A percentile compares a stretch with the other conserved stretches of the same genome.
Conservation (phyloP, 2,329 filamentous ascomycete genomes). For the Alternaria infectoria region DNA sequence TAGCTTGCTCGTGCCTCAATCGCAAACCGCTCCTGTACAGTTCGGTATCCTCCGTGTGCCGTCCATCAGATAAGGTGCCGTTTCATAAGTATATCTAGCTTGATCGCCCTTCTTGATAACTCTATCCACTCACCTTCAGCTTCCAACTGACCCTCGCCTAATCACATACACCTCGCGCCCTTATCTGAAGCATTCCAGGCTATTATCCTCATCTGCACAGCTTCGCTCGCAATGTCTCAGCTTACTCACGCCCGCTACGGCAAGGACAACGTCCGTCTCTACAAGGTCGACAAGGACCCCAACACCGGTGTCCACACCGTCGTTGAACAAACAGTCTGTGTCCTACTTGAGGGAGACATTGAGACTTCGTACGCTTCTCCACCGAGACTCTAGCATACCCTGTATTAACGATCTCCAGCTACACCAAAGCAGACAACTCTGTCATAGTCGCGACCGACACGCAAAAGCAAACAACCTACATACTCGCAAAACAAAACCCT, state of each 20-base stretch:
- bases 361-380: constrained; percentile 69
- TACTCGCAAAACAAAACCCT: constrained; percentile 91
- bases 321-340: constrained; percentile 93
- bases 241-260: constrained; percentile 73
- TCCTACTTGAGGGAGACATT: constrained; percentile 91
- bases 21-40: constrained; percentile 27
- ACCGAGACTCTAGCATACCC: neutral
- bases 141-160: constrained; percentile 6
- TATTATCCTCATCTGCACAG: neutral
- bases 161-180: neutral
- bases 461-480: constrained; percentile 92
- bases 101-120: constrained; percentile 21
- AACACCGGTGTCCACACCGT: constrained; percentile 81
- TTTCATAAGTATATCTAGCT: constrained; percentile 36
- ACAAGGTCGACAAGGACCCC: constrained; percentile 86
- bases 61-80: constrained; percentile 38
- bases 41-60: constrained; percentile 42
- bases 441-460: constrained; percentile 96
- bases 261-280: constrained; percentile 98
- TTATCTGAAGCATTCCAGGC: neutral
- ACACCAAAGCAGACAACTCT: constrained; percentile 92
- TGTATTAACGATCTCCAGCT: constrained; percentile 60
- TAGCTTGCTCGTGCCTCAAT: constrained; percentile 26
- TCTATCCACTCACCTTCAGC: constrained; percentile 15
- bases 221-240: constrained; percentile 50